Percentiles rank a stretch among this genome's conserved stretches.
Evolutionary conservation across 495 filamentous ascomycete species (phyloP).

Genomic region (Tuber microsphaerosporum): DNA sequence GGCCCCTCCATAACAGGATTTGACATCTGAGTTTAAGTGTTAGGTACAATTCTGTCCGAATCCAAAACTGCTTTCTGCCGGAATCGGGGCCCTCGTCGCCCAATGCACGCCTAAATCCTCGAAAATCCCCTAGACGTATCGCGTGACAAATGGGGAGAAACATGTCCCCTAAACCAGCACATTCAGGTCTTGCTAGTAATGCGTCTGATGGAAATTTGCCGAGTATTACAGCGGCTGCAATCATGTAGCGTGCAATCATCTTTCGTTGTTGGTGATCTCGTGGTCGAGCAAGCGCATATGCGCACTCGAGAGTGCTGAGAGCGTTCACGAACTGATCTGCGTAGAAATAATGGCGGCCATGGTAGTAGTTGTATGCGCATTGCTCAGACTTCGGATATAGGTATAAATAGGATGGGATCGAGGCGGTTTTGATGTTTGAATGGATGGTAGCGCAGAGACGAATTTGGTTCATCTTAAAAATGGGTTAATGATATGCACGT

Average conservation of each 20-base stretch:
- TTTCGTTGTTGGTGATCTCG: constrained; percentile 63
- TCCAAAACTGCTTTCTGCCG: constrained; percentile 59
- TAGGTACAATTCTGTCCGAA: constrained; percentile 65
- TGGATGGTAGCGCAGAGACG: constrained; percentile 75
- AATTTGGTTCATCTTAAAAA: constrained; percentile 53
- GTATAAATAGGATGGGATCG: constrained; percentile 31
- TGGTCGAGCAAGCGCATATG: constrained; percentile 70
- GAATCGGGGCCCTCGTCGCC: constrained; percentile 45
- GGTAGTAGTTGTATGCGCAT: constrained; percentile 89
- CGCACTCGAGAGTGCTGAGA: constrained; percentile 62
- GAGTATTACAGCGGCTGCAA: constrained; percentile 73
- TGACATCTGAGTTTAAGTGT: constrained; percentile 66
- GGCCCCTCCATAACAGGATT: constrained; percentile 73
- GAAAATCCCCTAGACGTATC: constrained; percentile 71
- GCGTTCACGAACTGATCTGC: constrained; percentile 73
- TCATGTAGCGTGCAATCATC: constrained; percentile 74
- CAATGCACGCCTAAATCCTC: constrained; percentile 64
- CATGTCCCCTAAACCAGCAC: constrained; percentile 57
- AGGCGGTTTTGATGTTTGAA: constrained; percentile 59
- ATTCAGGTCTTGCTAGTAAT: constrained; percentile 65
- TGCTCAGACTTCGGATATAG: constrained; percentile 67
- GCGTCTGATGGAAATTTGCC: constrained; percentile 69
- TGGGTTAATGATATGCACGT: constrained; percentile 12
- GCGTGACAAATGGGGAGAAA: constrained; percentile 68
- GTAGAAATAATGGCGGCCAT: constrained; percentile 79